Base-by-base conservation (phyloP, 352 stramenopile genomes). In the Phytophthora podocarpi region DNA sequence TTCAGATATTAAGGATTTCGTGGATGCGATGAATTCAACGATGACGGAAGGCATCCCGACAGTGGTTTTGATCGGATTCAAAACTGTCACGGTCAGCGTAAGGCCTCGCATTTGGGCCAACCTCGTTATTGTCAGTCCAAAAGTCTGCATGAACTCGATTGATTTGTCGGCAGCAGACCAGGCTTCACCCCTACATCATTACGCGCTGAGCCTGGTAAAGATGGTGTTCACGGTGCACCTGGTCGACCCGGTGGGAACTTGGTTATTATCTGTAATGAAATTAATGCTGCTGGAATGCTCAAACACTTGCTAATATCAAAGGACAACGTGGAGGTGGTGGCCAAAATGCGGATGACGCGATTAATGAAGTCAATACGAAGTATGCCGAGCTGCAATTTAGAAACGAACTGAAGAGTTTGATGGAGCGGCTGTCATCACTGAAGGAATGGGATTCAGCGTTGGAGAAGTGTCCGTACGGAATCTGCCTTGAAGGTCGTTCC, bases 1-100 rank as follows among this genome's bases (percentile, higher is more conserved):
- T n/a, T n/a, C n/a, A n/a, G 35, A 40, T 20, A 58, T 58, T 6
- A 40, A 40, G 11, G 24, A 48, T 7, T 58, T 48, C 39, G 35
- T 58, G n/a, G 13, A 28, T 4, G 13, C 28, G 10, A 13, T 15
- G 12, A 34, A 30, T 11, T 28, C n/a, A n/a, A 4, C 7, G 5
- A 9, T 11, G 15, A 43, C 3, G 21, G 15, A 47, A 5, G 28
- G 5, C 15, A 40, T 59, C 10, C 50, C 36, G 3, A 32, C 50
- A 12, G 20, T 59, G 9, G 50, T 50, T 30, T 50, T 50, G 20
- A 23, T 50, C 4, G 36, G 37, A 6, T 49, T 50, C 16, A 13
- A 13, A 4, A 15, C 21, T 9, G 11, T 49, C 39, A 41, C 37
- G 4, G 4, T 59, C 27, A 23, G 18, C 46, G 5, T 26, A 18